Conservation (phyloP, 2,329 filamentous ascomycete genomes). For the Rachicladosporium sp. region DNA sequence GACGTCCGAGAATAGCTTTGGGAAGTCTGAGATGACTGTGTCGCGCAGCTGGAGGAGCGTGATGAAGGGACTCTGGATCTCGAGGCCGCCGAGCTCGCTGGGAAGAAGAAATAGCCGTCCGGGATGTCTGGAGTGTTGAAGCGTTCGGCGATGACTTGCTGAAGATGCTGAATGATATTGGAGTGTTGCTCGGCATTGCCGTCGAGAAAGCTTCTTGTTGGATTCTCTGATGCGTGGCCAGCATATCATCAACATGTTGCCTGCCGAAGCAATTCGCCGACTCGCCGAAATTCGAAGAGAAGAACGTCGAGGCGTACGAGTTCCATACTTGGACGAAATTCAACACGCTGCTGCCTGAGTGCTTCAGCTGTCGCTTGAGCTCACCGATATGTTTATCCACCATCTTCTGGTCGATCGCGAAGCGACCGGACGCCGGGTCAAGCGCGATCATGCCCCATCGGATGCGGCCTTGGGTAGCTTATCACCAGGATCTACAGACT, state of each 20-base stretch:
- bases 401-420: constrained; percentile 47
- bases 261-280: constrained; percentile 41
- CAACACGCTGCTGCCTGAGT: constrained; percentile 42
- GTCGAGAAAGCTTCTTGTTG: constrained; percentile 35
- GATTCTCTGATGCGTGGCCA: constrained; percentile 37
- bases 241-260: constrained; percentile 41
- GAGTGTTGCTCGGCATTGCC: constrained; percentile 4
- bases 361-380: constrained; percentile 43
- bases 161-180: constrained; percentile 24
- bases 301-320: constrained; percentile 40
- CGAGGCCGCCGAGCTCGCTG: constrained; percentile 38
- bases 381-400: constrained; percentile 50
- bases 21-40: constrained; percentile 20
- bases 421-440: constrained; percentile 40
- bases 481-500: constrained; percentile 7
- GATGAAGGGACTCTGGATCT: constrained; percentile 40
- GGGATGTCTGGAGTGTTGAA: constrained; percentile 39
- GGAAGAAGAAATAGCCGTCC: constrained; percentile 42
- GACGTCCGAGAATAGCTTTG: no score
- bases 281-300: constrained; percentile 41
- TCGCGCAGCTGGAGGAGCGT: constrained; percentile 35
- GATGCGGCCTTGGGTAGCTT: constrained; percentile 42
- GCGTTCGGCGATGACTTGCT: constrained; percentile 37
- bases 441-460: constrained; percentile 49
- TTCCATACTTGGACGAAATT: constrained; percentile 48